Percentiles rank a stretch among this genome's conserved stretches.
These are phyloP conservation scores for Gossypium aridum DNA, from an alignment of 441 rosid species.

Conservation along the genomic window DNA sequence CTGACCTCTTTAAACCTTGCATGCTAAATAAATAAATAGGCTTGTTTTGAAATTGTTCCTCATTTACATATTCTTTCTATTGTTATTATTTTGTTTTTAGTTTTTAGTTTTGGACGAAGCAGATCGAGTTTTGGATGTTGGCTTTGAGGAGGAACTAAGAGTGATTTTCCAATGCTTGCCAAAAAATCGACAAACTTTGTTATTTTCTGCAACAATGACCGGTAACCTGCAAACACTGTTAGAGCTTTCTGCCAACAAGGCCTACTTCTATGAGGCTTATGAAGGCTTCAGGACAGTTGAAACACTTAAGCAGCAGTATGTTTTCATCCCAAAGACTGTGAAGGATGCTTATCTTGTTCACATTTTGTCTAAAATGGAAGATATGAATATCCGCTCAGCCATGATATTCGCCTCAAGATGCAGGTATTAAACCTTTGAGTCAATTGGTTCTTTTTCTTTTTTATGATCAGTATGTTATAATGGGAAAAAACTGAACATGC, in stretches of 20 bases:
- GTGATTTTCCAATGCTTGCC: constrained; percentile 70
- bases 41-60: background rate
- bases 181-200: constrained; percentile 65
- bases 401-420: constrained; percentile 92
- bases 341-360: constrained; percentile 82
- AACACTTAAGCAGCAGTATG: constrained; percentile 72
- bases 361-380: constrained; percentile 75
- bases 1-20: background rate
- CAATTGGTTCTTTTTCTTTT: background rate
- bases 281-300: constrained; percentile 91
- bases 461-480: background rate
- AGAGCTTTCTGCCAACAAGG: constrained; percentile 75
- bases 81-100: constrained; percentile 26
- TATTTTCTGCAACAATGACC: constrained; percentile 97
- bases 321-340: constrained; percentile 63
- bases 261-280: constrained; percentile 90
- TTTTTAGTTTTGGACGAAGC: constrained; percentile 94
- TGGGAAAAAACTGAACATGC: no score
- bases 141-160: constrained; percentile 81
- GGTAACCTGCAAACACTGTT: constrained; percentile 61
- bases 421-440: constrained; percentile 45
- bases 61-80: constrained; percentile 2
- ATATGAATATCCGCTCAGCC: constrained; percentile 76
- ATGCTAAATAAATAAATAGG: background rate
- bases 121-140: constrained; percentile 90